Percentiles rank a stretch among this genome's conserved stretches.
phyloP scores from a whole-genome alignment of 805 yeast genomes.

The Saturnispora dispora region DNA sequence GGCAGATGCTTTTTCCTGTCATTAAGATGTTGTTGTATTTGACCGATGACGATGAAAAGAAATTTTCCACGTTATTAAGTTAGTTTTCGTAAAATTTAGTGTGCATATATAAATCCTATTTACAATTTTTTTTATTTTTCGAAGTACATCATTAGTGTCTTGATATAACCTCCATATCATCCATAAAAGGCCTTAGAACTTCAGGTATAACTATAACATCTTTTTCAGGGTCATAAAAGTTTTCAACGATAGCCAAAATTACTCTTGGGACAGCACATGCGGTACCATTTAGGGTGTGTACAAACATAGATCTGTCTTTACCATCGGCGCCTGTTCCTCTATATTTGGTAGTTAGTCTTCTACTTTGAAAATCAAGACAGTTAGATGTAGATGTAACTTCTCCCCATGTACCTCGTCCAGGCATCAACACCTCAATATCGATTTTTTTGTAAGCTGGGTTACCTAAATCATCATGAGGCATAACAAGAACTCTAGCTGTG shows the following conservation, averaged over 20 bases:
- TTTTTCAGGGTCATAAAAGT: slow-evolving; percentile 54
- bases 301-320: slow-evolving; percentile 33
- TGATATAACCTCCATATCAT: slow-evolving; percentile 30
- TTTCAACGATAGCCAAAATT: slow-evolving; percentile 83
- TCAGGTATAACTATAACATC: slow-evolving; percentile 55
- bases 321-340: slow-evolving; percentile 27
- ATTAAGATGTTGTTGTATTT: slow-evolving; percentile 64
- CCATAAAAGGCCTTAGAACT: slow-evolving; percentile 65
- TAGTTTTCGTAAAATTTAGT: not conserved
- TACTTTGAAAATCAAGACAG: slow-evolving; percentile 83
- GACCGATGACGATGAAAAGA: slow-evolving; percentile 61
- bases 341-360: slow-evolving; percentile 67
- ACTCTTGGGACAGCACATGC: slow-evolving; percentile 93
- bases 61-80: slow-evolving; percentile 47
- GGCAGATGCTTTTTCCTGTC: slow-evolving; percentile 79
- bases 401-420: slow-evolving; percentile 88
- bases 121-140: not conserved
- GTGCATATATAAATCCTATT: not conserved
- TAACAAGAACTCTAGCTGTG: slow-evolving; percentile 69
- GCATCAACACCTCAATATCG: slow-evolving; percentile 98
- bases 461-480: slow-evolving; percentile 89
- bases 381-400: slow-evolving; percentile 87
- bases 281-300: slow-evolving; percentile 87
- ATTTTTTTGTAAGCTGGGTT: slow-evolving; percentile 87
- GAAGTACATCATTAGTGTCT: not conserved